Evolutionary conservation across 148 eudicot genomes (phyloP).

Genomic region (Rhododendron williamsianum): DNA sequence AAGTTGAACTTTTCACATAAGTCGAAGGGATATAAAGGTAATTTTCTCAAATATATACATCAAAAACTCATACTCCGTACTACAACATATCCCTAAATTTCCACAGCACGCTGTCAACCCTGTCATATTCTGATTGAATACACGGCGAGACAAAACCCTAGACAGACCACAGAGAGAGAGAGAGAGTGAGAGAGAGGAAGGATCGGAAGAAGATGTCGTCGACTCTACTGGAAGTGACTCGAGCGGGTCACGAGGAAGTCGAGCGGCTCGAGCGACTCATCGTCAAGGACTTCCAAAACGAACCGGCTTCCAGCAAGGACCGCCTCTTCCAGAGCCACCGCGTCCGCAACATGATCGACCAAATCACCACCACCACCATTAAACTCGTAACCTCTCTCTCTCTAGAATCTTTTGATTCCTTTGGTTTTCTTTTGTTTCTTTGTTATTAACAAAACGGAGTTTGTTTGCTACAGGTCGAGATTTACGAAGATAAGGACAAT

Average conservation of each 20-base stretch:
- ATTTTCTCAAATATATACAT: too few relatives aligned
- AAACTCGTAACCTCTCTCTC: constrained; percentile 50
- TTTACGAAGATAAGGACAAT: constrained; percentile 78
- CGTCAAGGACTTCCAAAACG: constrained; percentile 76
- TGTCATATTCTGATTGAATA: too few relatives aligned
- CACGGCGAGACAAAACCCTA: neutral
- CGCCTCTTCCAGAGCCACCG: constrained; percentile 86
- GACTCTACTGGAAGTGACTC: constrained; percentile 82
- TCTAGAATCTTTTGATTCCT: neutral
- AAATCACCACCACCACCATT: constrained; percentile 52
- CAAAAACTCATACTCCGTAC: too few relatives aligned
- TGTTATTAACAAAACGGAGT: neutral
- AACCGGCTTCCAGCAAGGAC: constrained; percentile 58
- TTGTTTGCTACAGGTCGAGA: constrained; percentile 46
- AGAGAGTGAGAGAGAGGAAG: constrained; percentile 3
- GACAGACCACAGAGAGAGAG: neutral
- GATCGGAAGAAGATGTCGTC: constrained; percentile 56
- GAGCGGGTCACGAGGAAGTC: constrained; percentile 83
- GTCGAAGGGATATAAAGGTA: too few relatives aligned
- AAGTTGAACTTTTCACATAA: too few relatives aligned
- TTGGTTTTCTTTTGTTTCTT: neutral
- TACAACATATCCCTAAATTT: too few relatives aligned
- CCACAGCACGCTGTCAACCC: too few relatives aligned
- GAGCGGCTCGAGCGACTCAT: constrained; percentile 79
- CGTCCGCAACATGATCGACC: constrained; percentile 79